These are phyloP conservation scores for Phialophora macrospora DNA, from an alignment of 2,329 filamentous ascomycete species.

Conservation along the genomic window DNA sequence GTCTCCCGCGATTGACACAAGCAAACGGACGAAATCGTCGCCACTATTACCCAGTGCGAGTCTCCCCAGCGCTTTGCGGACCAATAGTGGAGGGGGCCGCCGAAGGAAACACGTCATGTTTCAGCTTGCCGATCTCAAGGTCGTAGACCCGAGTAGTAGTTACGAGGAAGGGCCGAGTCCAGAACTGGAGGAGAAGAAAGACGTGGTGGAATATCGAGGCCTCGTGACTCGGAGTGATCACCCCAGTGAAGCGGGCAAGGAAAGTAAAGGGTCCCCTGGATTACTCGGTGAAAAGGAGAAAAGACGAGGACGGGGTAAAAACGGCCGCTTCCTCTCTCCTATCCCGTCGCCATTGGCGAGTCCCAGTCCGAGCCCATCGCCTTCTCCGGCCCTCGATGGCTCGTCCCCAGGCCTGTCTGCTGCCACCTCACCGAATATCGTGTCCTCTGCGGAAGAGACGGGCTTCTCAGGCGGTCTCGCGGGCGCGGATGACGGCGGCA, in stretches of 20 bases:
- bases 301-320: slow-evolving; percentile 10
- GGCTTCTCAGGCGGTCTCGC: slow-evolving; percentile 28
- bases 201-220: neutral
- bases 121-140: slow-evolving; percentile 37
- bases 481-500: slow-evolving; percentile 27
- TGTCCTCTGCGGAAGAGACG: slow-evolving; percentile 24
- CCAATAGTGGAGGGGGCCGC: slow-evolving; percentile 26
- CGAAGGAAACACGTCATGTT: slow-evolving; percentile 40
- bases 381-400: slow-evolving; percentile 30
- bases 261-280: neutral
- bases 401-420: neutral
- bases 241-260: neutral
- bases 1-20: slow-evolving; percentile 25
- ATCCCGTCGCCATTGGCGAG: slow-evolving; percentile 28
- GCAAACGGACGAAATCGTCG: slow-evolving; percentile 27
- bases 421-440: neutral
- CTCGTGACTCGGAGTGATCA: neutral
- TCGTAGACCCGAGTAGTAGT: slow-evolving; percentile 39
- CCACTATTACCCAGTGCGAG: slow-evolving; percentile 30
- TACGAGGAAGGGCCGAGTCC: slow-evolving; percentile 38
- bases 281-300: slow-evolving; percentile 15
- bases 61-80: slow-evolving; percentile 38
- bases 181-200: slow-evolving; percentile 12
- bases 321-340: slow-evolving; percentile 23
- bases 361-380: slow-evolving; percentile 24